Percentiles rank a stretch among this genome's conserved stretches.
Evolutionary conservation across 169 alveolate genomes (phyloP).

Genomic region (Theileria parva): DNA sequence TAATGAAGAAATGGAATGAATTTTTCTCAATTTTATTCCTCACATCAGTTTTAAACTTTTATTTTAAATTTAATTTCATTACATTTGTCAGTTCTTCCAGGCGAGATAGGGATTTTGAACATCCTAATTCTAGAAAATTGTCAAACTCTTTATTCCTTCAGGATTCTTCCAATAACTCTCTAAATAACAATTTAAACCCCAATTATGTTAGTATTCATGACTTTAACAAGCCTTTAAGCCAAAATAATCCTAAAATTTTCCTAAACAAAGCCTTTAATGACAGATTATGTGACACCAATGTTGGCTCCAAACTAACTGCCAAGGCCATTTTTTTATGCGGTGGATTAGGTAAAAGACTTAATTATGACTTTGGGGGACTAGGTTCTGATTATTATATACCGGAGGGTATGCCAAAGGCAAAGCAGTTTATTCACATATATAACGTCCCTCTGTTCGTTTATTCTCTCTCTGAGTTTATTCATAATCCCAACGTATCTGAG

Average conservation of each 20-base stretch:
- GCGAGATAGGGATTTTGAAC: background rate
- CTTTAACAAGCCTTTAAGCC: background rate
- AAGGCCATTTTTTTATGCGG: constrained; percentile 59
- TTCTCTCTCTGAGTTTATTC: constrained; percentile 49
- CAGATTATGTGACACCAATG: background rate
- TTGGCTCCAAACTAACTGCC: background rate
- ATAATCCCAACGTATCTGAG: constrained; percentile 31
- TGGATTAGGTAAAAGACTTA: constrained; percentile 49
- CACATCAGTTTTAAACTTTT: background rate
- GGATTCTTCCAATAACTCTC: background rate
- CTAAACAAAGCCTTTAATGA: background rate
- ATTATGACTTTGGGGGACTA: background rate
- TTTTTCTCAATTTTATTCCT: background rate
- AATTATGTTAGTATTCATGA: background rate
- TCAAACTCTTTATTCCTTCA: background rate
- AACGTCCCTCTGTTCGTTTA: constrained; percentile 56
- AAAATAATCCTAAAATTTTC: background rate
- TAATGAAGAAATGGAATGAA: background rate
- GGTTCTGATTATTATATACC: constrained; percentile 12
- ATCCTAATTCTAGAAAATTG: background rate
- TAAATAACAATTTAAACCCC: background rate
- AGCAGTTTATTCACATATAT: constrained; percentile 47
- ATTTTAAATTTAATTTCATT: background rate
- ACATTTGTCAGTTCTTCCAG: background rate
- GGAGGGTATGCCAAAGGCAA: constrained; percentile 35